These are phyloP conservation scores for Hanseniaspora meyeri DNA, from an alignment of 805 yeast genomes.

Conservation along the genomic window DNA sequence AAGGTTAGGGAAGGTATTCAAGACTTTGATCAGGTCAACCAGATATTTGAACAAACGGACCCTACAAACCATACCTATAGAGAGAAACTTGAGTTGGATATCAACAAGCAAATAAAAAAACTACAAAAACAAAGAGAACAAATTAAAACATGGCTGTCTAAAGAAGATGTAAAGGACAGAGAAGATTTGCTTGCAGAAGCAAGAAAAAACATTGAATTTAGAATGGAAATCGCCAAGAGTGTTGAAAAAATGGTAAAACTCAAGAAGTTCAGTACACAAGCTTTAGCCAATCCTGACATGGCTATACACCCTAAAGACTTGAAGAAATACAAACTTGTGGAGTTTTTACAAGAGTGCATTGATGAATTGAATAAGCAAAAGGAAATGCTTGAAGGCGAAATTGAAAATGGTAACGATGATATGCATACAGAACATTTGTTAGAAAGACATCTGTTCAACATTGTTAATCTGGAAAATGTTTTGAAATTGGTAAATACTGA, in stretches of 20 bases:
- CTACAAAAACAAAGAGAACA: slow-evolving; percentile 89
- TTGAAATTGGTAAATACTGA: slow-evolving; percentile 69
- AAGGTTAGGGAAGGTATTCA: slow-evolving; percentile 85
- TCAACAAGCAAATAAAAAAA: slow-evolving; percentile 89
- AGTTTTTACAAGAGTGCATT: slow-evolving; percentile 55
- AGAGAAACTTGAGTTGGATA: slow-evolving; percentile 83
- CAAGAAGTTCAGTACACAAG: slow-evolving; percentile 88
- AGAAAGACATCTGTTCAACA: slow-evolving; percentile 70
- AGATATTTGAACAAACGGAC: slow-evolving; percentile 69
- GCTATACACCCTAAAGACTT: slow-evolving; percentile 64
- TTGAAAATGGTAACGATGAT: slow-evolving; percentile 42
- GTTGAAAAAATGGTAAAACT: slow-evolving; percentile 88
- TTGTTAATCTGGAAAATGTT: slow-evolving; percentile 62
- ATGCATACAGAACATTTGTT: slow-evolving; percentile 13
- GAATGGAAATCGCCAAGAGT: slow-evolving; percentile 92
- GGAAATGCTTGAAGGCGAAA: slow-evolving; percentile 65
- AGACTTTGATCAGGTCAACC: slow-evolving; percentile 74
- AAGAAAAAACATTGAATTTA: slow-evolving; percentile 52
- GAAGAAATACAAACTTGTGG: slow-evolving; percentile 60
- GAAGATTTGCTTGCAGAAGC: slow-evolving; percentile 63
- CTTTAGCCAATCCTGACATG: slow-evolving; percentile 57
- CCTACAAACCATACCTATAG: slow-evolving; percentile 61
- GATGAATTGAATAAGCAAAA: slow-evolving; percentile 74
- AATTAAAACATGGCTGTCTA: slow-evolving; percentile 86
- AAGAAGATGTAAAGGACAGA: slow-evolving; percentile 83